phyloP scores from a whole-genome alignment of 345 rosid genomes.

The Acer campestre region DNA sequence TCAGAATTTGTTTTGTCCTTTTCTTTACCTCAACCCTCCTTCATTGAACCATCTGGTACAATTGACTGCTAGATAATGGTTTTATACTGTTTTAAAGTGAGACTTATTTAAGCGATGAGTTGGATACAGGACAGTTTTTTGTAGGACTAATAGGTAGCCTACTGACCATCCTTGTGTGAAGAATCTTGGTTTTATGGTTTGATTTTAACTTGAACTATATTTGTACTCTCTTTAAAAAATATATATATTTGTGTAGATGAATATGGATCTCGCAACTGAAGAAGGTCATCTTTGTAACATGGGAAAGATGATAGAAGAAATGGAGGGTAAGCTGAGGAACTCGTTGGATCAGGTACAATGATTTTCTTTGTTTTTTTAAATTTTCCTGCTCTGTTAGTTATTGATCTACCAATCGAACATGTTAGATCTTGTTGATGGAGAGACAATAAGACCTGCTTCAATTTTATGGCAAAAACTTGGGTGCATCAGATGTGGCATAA shows the following conservation, averaged over 20 bases:
- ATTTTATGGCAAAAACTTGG: neutral
- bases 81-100: neutral
- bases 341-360: slow-evolving; percentile 83
- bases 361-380: neutral
- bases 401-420: neutral
- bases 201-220: neutral
- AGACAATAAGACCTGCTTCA: neutral
- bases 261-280: slow-evolving; percentile 74
- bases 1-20: neutral
- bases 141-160: neutral
- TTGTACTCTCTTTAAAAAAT: neutral
- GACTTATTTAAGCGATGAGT: neutral
- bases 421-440: neutral
- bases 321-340: slow-evolving; percentile 94
- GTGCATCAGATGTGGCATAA: neutral
- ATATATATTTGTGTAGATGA: slow-evolving; percentile 55
- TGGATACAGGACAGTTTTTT: neutral
- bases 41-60: neutral
- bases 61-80: neutral
- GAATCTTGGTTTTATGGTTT: neutral
- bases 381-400: neutral
- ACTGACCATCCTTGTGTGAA: neutral
- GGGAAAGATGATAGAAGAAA: slow-evolving; percentile 98
- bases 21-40: neutral
- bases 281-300: slow-evolving; percentile 97